Conservation (phyloP, 768 basidiomycete species). For the Cystobasidium ongulense region DNA sequence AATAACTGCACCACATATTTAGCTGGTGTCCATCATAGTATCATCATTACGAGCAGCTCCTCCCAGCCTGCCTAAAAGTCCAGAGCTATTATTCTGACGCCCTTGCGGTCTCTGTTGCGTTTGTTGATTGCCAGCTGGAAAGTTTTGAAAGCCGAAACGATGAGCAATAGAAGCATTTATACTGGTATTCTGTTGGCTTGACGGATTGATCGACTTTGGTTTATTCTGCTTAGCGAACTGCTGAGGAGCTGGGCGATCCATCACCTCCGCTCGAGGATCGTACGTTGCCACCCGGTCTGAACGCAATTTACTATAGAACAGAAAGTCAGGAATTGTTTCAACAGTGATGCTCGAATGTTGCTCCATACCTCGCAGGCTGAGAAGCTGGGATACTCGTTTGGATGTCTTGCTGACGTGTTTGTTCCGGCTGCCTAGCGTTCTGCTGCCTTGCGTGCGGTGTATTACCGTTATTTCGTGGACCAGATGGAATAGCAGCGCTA, state of each 20-base stretch:
- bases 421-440: neutral
- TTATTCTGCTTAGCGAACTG: neutral
- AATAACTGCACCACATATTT: too few species aligned
- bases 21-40: neutral
- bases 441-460: neutral
- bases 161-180: neutral
- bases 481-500: neutral
- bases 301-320: constrained; percentile 1
- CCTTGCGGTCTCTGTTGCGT: neutral
- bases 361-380: neutral
- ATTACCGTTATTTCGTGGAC: neutral
- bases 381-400: neutral
- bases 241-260: neutral
- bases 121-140: neutral
- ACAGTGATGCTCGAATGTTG: neutral
- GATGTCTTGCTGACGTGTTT: neutral
- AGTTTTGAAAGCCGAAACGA: neutral
- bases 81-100: neutral
- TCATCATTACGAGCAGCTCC: neutral
- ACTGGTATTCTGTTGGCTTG: neutral
- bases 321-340: neutral
- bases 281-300: constrained; percentile 2
- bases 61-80: neutral
- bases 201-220: neutral
- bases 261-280: constrained; percentile 9